Evolutionary conservation across 2,329 filamentous ascomycete species (phyloP).

Genomic region (Aspergillus brunneoviolaceus): DNA sequence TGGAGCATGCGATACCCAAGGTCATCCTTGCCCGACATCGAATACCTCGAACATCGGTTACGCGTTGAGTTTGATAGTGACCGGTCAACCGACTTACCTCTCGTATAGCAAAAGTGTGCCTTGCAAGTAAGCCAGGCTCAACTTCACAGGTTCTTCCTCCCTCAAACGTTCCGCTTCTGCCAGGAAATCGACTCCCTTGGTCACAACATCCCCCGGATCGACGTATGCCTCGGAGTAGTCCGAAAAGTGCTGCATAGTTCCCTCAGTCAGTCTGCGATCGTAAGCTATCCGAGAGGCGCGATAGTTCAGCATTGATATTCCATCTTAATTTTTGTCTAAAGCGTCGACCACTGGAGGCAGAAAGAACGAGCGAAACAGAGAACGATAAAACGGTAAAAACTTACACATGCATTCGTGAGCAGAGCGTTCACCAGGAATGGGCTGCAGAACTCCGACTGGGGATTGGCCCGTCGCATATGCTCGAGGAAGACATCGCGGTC

Average conservation of each 20-base stretch:
- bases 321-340: too few relatives aligned
- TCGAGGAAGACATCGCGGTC: constrained; percentile 74
- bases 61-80: not conserved
- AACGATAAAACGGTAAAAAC: constrained; percentile 14
- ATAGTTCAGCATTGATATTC: not conserved
- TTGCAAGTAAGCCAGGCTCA: constrained; percentile 33
- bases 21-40: constrained; percentile 38
- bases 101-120: constrained; percentile 39
- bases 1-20: constrained; percentile 40
- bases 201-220: constrained; percentile 36
- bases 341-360: too few relatives aligned
- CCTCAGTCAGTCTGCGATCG: not conserved
- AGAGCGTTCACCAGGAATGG: constrained; percentile 88
- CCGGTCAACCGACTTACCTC: constrained; percentile 19
- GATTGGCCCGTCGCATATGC: constrained; percentile 33
- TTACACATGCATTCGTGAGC: constrained; percentile 58
- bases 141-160: constrained; percentile 21
- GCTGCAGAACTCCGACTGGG: constrained; percentile 72
- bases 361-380: too few relatives aligned
- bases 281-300: not conserved
- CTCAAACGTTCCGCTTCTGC: constrained; percentile 37
- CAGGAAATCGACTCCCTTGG: constrained; percentile 38
- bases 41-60: constrained; percentile 27
- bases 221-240: constrained; percentile 42
- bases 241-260: constrained; percentile 33